Evolutionary conservation across 352 stramenopile genomes (phyloP).

Genomic region (Globisporangium polare): DNA sequence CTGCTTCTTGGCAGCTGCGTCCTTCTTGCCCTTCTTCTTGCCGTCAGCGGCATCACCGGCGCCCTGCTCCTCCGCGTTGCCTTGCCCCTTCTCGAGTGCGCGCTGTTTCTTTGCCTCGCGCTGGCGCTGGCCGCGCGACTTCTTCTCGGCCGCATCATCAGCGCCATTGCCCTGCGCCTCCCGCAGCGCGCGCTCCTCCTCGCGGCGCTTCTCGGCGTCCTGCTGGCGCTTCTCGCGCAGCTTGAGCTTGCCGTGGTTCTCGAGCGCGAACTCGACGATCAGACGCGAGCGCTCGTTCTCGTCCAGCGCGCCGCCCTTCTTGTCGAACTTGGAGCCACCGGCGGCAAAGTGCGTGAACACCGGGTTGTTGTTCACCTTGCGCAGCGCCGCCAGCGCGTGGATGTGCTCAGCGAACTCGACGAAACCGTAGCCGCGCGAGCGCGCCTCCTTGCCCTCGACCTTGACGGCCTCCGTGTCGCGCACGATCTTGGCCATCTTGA

Average conservation of each 20-base stretch:
- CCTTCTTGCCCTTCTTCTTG: constrained; percentile 28
- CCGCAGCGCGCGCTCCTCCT: constrained; percentile 60
- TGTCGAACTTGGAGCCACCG: constrained; percentile 29
- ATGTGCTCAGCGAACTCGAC: constrained; percentile 97
- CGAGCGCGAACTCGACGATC: constrained; percentile 87
- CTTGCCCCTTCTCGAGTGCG: constrained; percentile 17
- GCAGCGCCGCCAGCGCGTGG: constrained; percentile 94
- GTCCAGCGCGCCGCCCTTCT: constrained; percentile 31
- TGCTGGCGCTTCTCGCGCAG: constrained; percentile 70
- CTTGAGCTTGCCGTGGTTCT: constrained; percentile 88
- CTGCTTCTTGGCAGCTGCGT: constrained; percentile 20
- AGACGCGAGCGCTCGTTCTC: constrained; percentile 66
- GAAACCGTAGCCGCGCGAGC: constrained; percentile 89
- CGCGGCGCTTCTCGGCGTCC: constrained; percentile 65
- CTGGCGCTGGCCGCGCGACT: constrained; percentile 72
- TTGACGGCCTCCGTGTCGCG: constrained; percentile 68
- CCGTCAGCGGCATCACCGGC: not conserved
- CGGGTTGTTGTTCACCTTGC: constrained; percentile 97
- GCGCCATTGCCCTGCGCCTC: constrained; percentile 46
- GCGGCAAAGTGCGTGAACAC: constrained; percentile 75
- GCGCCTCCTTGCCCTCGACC: constrained; percentile 41
- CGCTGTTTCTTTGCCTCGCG: constrained; percentile 70
- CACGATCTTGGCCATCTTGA: constrained; percentile 82
- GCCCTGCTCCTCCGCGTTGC: constrained; percentile 15
- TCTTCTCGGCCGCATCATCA: constrained; percentile 30